Evolutionary conservation across 768 basidiomycete genomes (phyloP), one percentile per base, ranked within the genome.

Genomic region (Trametes sanguinea): DNA sequence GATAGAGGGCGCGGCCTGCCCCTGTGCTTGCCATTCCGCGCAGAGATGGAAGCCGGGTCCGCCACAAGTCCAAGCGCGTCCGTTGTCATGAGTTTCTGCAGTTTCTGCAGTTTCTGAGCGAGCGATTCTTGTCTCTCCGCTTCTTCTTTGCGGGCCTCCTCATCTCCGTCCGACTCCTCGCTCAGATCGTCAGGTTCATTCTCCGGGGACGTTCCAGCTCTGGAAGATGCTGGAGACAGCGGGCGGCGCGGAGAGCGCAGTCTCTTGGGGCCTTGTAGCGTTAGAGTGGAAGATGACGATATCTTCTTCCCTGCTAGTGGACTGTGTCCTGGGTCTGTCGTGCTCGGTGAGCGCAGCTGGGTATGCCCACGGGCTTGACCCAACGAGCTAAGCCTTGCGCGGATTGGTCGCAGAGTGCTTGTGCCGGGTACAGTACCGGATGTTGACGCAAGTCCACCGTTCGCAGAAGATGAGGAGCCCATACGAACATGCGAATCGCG

Each of bases 51-150:
- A 5, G 42, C 42, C 5, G 69, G 56, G 8, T 79, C 78, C 13
- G 71, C 68, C 52, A 92, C 86, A 17, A 94, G 80, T 1, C 92
- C 92, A 22, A 94, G 70, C 22, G 81, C 77, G 50, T 92, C 90
- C 61, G 80, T 85, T 1, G 87, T 91, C 77, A 94, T 88, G 80
- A 88, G 84, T 54, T 71, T 80, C 69, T 90, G 83, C 17, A 94
- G 76, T 35, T 88, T 83, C 50, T 81, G 79, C 10, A 94, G 78
- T 70, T 90, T 92, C 62, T 80, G 81, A 53, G 85, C 83, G 44
- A 92, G 71, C 0, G 83, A 77, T 54, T 89, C 85, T 65, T 87
- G 85, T 62, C 89, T 85, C 70, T 92, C 90, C 32, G 80, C 79
- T 67, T 92, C 89, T 65, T 87, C 86, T 67, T 79, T 85, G 35